Evolutionary conservation across 2,329 filamentous ascomycete species (phyloP).

Genomic region (Coleophoma cylindrospora): DNA sequence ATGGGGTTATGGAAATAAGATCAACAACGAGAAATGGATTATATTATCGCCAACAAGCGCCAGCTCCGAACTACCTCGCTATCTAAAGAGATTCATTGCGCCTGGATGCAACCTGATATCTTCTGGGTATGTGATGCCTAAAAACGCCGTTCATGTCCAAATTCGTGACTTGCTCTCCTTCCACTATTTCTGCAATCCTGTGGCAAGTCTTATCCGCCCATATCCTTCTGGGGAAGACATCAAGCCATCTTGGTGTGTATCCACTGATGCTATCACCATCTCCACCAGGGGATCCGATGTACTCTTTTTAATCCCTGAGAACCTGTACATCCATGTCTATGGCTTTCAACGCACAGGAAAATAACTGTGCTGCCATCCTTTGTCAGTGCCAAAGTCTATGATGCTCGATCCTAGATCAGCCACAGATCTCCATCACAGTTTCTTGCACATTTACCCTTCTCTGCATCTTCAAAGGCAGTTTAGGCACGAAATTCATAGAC

Average conservation of each 20-base stretch:
- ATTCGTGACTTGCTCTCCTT: neutral
- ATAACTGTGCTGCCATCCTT: too few species aligned
- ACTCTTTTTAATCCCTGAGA: neutral
- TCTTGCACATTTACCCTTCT: slow-evolving; percentile 18
- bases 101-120: slow-evolving; percentile 1
- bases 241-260: neutral
- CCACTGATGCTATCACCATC: neutral
- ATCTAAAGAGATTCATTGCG: neutral
- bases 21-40: too few species aligned
- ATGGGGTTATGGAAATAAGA: too few species aligned
- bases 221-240: neutral
- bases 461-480: slow-evolving; percentile 19
- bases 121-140: neutral
- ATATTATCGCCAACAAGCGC: too few species aligned
- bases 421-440: slow-evolving; percentile 16
- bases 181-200: neutral
- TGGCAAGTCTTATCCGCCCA: too few species aligned
- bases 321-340: too few species aligned
- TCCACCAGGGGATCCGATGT: neutral
- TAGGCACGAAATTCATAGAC: slow-evolving; percentile 23
- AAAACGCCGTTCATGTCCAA: neutral
- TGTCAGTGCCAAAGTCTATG: too few species aligned
- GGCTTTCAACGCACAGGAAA: too few species aligned
- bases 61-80: too few species aligned
- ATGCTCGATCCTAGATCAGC: too few species aligned